Base-by-base conservation (phyloP, 768 basidiomycete genomes). In the Mycena olivaceomarginata region DNA sequence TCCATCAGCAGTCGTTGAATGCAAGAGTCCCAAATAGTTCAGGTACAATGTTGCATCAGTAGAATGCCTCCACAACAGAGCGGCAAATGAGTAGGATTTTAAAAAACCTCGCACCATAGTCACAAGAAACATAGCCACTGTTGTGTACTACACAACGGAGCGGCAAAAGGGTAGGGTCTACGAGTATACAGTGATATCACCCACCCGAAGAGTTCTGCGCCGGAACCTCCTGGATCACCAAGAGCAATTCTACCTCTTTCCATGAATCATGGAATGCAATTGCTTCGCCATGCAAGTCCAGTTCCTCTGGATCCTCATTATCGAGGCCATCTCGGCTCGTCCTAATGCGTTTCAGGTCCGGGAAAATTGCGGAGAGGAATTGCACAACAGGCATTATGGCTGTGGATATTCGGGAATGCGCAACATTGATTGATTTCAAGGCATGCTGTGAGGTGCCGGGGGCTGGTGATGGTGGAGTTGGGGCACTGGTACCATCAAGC, bases 191-290 rank as follows among this genome's bases (percentile, higher is more conserved):
- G 69, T 6, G 25, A 9, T 70, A 62, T 70, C 57, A 60, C 57
- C 40, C 69, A 60, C 69, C 69, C 48, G 22, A 70, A 20, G 41
- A 20, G 53, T 57, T n/a, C 31, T 31, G 31, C 31, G 31, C 31
- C 31, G 31, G 31, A 31, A 31, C 31, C 15, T 57, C 67, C 56
- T 70, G 45, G 69, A 70, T 70, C 69, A 70, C 69, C 57, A 70
- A 70, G 69, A 62, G 59, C 45, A 63, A 70, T 48, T 70, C 59
- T 63, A 72, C 71, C 71, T 72, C 63, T 57, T 72, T 72, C 71
- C 71, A 72, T 43, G 43, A 22, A 57, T 66, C 0, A 66, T 72
- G 62, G 63, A 72, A 51, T 43, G 12, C 48, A 66, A 72, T 57
- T 39, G 40, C 71, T 56, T 72, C 71, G 18, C 13, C 64, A 25